Evolutionary conservation across 2,329 filamentous ascomycete species (phyloP).

Genomic region (Alternaria brassicae): DNA sequence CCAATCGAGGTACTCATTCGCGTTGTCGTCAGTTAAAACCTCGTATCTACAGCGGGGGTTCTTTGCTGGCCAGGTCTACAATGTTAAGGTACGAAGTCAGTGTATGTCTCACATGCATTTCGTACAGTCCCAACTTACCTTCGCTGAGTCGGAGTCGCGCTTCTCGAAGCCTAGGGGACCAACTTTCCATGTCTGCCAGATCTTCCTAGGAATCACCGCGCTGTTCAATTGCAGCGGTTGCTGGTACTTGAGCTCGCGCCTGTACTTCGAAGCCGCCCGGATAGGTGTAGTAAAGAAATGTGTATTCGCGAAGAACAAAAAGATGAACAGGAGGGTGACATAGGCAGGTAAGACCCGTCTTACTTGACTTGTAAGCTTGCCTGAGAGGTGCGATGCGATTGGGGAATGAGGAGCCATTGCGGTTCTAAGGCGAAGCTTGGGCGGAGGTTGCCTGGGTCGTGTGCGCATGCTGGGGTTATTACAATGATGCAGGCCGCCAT

Average conservation of each 20-base stretch:
- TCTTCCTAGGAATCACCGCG: slow-evolving; percentile 66
- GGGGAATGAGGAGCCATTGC: slow-evolving; percentile 45
- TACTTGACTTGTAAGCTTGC: slow-evolving; percentile 45
- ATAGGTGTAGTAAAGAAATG: slow-evolving; percentile 46
- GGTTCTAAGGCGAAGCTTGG: slow-evolving; percentile 43
- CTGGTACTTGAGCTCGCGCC: slow-evolving; percentile 46
- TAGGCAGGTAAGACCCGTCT: slow-evolving; percentile 46
- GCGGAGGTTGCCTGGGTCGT: slow-evolving; percentile 40
- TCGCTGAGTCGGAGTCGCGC: slow-evolving; percentile 65
- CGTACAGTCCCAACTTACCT: slow-evolving; percentile 23
- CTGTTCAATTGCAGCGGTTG: slow-evolving; percentile 36
- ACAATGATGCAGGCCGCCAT: slow-evolving; percentile 26
- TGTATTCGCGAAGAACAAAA: slow-evolving; percentile 44
- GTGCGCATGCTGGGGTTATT: slow-evolving; percentile 48
- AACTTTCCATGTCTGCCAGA: slow-evolving; percentile 81
- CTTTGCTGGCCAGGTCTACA: slow-evolving; percentile 68
- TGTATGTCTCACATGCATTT: neutral
- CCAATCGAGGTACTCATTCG: slow-evolving; percentile 70
- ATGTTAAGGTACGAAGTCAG: neutral
- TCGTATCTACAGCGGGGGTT: slow-evolving; percentile 73
- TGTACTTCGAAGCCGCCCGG: slow-evolving; percentile 43
- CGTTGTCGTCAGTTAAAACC: slow-evolving; percentile 73
- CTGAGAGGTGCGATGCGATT: slow-evolving; percentile 43
- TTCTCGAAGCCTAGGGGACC: slow-evolving; percentile 71
- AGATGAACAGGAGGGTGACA: slow-evolving; percentile 37